phyloP scores from a whole-genome alignment of 129 eudicot species.

The Lactuca sativa region DNA sequence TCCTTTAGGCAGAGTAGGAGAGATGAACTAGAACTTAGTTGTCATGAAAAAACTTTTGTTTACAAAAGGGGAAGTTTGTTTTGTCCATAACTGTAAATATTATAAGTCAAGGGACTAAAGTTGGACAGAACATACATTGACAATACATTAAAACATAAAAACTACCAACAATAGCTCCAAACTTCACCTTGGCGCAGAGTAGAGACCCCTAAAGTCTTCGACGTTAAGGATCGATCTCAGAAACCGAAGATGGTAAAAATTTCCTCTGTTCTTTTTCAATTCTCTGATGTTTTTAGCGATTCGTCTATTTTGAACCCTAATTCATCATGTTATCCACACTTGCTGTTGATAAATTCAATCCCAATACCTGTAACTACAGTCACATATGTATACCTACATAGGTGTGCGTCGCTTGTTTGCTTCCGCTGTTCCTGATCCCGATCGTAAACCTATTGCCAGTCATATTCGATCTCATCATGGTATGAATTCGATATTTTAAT shows the following conservation, averaged over 20 bases:
- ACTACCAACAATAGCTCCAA: not conserved
- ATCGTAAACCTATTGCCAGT: constrained; percentile 66
- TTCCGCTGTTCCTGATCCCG: constrained; percentile 80
- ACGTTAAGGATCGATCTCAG: constrained; percentile 6
- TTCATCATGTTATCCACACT: constrained; percentile 6
- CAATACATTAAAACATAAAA: too few species aligned
- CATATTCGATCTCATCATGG: constrained; percentile 58
- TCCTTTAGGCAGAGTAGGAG: too few species aligned
- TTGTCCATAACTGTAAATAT: not conserved
- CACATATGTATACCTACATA: not conserved
- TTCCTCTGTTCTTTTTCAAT: not conserved
- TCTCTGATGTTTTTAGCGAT: not conserved
- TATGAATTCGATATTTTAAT: constrained; percentile 9
- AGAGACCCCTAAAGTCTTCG: constrained; percentile 1
- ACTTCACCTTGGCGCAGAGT: constrained; percentile 5
- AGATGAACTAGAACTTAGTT: too few species aligned
- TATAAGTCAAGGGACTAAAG: not conserved
- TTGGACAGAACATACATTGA: not conserved
- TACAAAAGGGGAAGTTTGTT: not conserved
- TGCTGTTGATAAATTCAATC: constrained; percentile 2
- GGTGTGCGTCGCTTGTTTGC: constrained; percentile 71
- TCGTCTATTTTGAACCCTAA: constrained; percentile 11
- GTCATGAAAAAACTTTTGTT: too few species aligned
- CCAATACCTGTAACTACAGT: too few species aligned
- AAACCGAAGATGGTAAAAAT: constrained; percentile 12